Conservation (phyloP, 176 grass and related monocot genomes). For the Oryza punctata region DNA sequence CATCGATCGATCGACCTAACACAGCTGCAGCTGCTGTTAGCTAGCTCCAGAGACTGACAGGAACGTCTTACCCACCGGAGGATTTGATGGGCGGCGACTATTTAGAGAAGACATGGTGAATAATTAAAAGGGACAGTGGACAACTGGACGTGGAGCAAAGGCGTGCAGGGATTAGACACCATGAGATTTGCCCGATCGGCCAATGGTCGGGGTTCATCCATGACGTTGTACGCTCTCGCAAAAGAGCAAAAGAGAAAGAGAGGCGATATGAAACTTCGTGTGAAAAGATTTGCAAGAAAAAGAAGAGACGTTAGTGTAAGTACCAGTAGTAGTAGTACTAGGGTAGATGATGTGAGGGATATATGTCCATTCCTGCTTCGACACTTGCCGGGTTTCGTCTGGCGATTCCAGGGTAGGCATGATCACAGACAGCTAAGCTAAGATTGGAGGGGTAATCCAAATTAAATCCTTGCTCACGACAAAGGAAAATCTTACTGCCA, state of each 20-base stretch:
- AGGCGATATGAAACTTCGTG: constrained; percentile 34
- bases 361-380: neutral
- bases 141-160: constrained; percentile 24
- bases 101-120: neutral
- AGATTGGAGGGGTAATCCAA: neutral
- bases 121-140: constrained; percentile 13
- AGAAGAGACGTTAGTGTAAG: neutral
- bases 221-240: neutral
- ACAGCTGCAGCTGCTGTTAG: neutral
- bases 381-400: neutral
- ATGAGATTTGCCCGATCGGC: neutral
- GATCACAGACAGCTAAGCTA: constrained; percentile 31
- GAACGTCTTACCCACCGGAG: constrained; percentile 35
- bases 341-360: constrained; percentile 3
- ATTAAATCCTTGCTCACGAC: neutral
- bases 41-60: neutral
- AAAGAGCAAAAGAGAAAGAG: neutral
- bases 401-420: constrained; percentile 26
- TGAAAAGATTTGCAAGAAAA: constrained; percentile 6
- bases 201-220: neutral
- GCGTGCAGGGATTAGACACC: constrained; percentile 31
- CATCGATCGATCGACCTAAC: neutral
- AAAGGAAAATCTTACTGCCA: neutral
- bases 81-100: constrained; percentile 24
- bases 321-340: neutral